Base-by-base conservation (phyloP, 257 asterid genomes). In the Plantago elongata region DNA sequence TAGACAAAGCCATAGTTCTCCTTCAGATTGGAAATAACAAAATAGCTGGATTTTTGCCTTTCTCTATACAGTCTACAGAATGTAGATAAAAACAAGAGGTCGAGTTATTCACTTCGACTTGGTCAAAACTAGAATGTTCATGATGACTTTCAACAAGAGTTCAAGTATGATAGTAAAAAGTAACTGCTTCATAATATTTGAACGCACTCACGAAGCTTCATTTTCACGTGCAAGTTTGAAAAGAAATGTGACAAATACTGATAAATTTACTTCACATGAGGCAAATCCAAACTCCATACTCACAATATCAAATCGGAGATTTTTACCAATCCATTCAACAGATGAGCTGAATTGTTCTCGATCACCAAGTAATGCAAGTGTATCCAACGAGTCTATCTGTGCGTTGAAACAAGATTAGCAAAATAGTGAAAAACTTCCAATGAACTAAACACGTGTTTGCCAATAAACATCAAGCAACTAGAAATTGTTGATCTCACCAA, bases 281-380 rank as follows among this genome's bases (percentile, higher is more conserved):
- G 66, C 60, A 46, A 75, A 69, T 68, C 75, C 71, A 61, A 78
- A 67, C 67, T 57, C 64, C 68, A 51, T 86, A 92, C 99, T 92
- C 97, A 92, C 97, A 84, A 89, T 92, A 87, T 92, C 99, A 80
- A 89, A 92, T 75, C 84, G 96, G 69, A 92, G 88, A 78, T 87
- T 84, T 89, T 87, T 89, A 89, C 97, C 96, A 79, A 92, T 87
- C 99, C 99, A 92, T 78, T 89, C 99, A 77, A 92, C 96, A 59
- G 99, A 92, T 17, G 89, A 11, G 29, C 85, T 45, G 65, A 92
- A 92, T 61, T 80, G 83, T 67, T 87, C 96, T 52, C 71, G 81
- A 69, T 92, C 99, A 45, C 97, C 99, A 76, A 92, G 96, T 82
- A 92, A 81, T 67, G 91, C 99, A 78, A 92, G 75, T 40, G 95